A percentile compares a stretch with the other conserved stretches of the same genome.
phyloP scores from a whole-genome alignment of 2,329 filamentous ascomycete genomes.

The Colletotrichum abscissum region DNA sequence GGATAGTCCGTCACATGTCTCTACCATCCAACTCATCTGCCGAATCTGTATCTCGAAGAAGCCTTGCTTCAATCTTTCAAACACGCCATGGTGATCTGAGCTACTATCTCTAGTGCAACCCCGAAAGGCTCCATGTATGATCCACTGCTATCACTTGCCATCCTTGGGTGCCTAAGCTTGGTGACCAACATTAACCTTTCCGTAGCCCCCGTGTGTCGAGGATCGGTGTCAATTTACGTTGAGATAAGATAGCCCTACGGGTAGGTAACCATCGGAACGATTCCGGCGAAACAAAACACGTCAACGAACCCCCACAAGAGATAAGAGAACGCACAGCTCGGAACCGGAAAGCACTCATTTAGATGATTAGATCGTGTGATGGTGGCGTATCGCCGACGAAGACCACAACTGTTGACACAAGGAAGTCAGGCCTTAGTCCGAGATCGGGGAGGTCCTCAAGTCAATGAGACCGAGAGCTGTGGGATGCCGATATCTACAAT shows the following conservation, averaged over 20 bases:
- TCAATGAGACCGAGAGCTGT: not conserved
- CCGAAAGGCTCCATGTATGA: not conserved
- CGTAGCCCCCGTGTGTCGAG: not conserved
- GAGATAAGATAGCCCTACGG: not conserved
- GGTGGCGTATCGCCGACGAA: not conserved
- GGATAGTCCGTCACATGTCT: not conserved
- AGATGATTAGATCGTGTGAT: not conserved
- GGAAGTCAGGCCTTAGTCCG: not conserved
- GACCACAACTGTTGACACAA: not conserved
- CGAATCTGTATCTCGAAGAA: not conserved
- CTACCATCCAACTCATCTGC: not conserved
- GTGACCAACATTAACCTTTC: not conserved
- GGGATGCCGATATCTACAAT: not conserved
- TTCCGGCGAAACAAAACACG: not conserved
- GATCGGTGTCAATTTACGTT: not conserved
- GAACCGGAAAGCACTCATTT: not conserved
- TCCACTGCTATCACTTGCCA: not conserved
- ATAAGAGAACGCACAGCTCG: constrained; percentile 1
- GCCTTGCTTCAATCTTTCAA: not conserved
- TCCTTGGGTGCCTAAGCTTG: not conserved
- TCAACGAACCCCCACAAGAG: constrained; percentile 20
- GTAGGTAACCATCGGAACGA: constrained; percentile 1
- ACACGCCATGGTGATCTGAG: not conserved
- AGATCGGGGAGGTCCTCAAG: not conserved
- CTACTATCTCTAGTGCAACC: not conserved